Percentiles rank a stretch among this genome's conserved stretches.
Evolutionary conservation across 768 basidiomycete genomes (phyloP).

Genomic region (Auriculariales sp.): DNA sequence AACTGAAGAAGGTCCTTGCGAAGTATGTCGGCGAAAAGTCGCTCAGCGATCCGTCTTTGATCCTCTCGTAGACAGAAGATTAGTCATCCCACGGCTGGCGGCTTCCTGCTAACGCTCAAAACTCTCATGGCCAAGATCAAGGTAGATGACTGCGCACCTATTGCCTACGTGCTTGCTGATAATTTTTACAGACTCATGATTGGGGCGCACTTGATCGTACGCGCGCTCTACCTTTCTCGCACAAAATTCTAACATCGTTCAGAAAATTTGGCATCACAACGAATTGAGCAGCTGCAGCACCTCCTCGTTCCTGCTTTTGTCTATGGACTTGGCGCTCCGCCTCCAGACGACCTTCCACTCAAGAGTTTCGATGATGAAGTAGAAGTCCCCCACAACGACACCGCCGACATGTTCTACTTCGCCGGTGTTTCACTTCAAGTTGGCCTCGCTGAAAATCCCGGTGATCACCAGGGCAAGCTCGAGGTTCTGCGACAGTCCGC

Average conservation of each 20-base stretch:
- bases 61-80: slow-evolving; percentile 28
- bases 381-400: slow-evolving; percentile 23
- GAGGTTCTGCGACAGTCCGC: slow-evolving; percentile 17
- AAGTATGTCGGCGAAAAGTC: too few species aligned
- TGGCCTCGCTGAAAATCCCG: slow-evolving; percentile 6
- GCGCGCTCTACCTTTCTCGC: background rate
- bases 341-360: slow-evolving; percentile 26
- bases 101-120: slow-evolving; percentile 43
- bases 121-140: slow-evolving; percentile 56
- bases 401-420: slow-evolving; percentile 22
- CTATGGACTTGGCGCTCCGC: slow-evolving; percentile 30
- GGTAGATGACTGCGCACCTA: slow-evolving; percentile 18
- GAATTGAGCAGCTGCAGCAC: slow-evolving; percentile 21
- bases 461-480: slow-evolving; percentile 14
- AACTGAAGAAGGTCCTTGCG: slow-evolving; percentile 28
- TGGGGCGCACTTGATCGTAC: slow-evolving; percentile 51
- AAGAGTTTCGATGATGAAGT: slow-evolving; percentile 41
- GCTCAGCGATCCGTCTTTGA: too few species aligned
- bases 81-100: slow-evolving; percentile 35
- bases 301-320: slow-evolving; percentile 33
- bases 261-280: slow-evolving; percentile 17
- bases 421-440: background rate
- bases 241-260: slow-evolving; percentile 28
- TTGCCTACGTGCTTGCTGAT: background rate
- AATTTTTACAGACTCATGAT: slow-evolving; percentile 35